Conservation (phyloP, 75 land plant species). For the Pinus taeda region DNA sequence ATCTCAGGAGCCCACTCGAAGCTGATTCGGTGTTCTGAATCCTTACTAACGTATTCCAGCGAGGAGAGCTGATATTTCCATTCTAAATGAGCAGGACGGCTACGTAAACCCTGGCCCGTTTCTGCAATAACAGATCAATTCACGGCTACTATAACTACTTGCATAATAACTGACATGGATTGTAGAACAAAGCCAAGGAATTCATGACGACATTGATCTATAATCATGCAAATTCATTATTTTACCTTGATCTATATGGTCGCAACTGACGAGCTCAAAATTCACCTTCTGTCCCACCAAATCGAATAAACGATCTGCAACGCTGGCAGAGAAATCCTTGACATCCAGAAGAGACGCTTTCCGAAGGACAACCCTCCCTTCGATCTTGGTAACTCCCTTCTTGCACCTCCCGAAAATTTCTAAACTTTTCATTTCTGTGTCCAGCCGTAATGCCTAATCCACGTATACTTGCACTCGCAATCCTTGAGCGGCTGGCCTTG, state of each 20-base stretch:
- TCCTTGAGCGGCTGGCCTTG: no score
- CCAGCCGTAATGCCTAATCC: no score
- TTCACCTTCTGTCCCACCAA: not conserved
- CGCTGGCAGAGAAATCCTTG: not conserved
- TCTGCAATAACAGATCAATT: conserved; percentile 4
- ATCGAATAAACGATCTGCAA: not conserved
- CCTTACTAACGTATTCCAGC: not conserved
- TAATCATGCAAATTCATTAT: not conserved
- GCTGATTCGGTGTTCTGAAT: not conserved
- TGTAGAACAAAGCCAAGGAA: not conserved
- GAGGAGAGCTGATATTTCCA: not conserved
- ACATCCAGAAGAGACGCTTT: not conserved
- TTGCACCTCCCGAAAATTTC: no score
- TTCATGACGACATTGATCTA: not conserved
- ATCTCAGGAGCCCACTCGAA: conserved; percentile 15
- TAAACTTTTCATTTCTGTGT: no score
- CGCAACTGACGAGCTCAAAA: not conserved
- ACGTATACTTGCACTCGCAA: no score
- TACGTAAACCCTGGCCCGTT: conserved; percentile 7
- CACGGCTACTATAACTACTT: not conserved
- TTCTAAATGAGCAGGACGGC: conserved; percentile 3
- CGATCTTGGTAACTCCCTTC: not conserved
- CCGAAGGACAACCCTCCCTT: not conserved
- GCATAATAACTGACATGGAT: not conserved
- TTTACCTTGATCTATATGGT: not conserved